Conservation (phyloP, 2,329 filamentous ascomycete genomes). For the Aureobasidium sp. region DNA sequence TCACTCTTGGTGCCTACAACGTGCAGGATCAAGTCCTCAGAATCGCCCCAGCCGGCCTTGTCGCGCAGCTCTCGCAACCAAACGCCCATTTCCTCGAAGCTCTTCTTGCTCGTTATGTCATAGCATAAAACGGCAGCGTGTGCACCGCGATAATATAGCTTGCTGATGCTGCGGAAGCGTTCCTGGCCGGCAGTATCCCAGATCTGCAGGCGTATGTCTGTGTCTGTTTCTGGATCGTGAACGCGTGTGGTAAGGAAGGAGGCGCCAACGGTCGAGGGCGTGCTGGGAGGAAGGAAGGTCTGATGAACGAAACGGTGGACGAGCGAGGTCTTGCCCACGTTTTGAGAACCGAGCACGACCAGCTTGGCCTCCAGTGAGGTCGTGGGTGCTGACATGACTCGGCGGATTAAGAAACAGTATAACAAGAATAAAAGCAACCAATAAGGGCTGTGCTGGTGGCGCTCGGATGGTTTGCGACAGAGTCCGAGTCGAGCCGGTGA, state of each 20-base stretch:
- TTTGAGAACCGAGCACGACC: conserved; percentile 71
- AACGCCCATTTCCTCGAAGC: conserved; percentile 84
- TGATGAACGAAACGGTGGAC: conserved; percentile 71
- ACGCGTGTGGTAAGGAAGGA: conserved; percentile 60
- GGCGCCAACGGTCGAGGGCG: conserved; percentile 44
- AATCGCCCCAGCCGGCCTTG: conserved; percentile 48
- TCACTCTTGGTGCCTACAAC: conserved; percentile 95
- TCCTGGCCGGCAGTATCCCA: conserved; percentile 97
- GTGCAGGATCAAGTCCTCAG: conserved; percentile 74
- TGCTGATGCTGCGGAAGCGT: conserved; percentile 87
- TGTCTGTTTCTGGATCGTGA: conserved; percentile 73
- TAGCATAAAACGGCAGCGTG: conserved; percentile 93
- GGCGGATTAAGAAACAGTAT: neutral
- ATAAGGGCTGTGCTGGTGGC: neutral
- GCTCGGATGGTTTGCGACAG: neutral
- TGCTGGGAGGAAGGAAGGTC: conserved; percentile 53
- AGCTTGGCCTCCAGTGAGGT: conserved; percentile 70
- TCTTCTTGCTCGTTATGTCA: conserved; percentile 78
- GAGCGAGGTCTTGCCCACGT: conserved; percentile 72
- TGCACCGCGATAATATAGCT: conserved; percentile 92
- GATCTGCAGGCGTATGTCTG: conserved; percentile 83
- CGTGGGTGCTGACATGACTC: conserved; percentile 8
- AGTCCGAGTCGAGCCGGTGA: neutral
- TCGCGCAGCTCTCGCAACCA: conserved; percentile 82
- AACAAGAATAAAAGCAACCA: neutral